Evolutionary conservation across 345 rosid species (phyloP).

Genomic region (Crucihimalaya himalaica): DNA sequence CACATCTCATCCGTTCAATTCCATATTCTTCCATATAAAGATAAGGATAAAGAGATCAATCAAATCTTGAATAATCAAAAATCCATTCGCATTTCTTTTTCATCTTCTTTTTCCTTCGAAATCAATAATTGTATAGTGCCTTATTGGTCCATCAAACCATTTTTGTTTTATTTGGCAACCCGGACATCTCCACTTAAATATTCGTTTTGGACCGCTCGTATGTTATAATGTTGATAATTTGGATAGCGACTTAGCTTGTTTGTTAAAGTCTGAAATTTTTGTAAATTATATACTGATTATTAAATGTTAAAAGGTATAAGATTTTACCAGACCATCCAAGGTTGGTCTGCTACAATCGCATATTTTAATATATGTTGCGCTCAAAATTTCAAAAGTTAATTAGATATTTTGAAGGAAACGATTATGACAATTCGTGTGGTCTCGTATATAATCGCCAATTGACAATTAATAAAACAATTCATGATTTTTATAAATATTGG

Average conservation of each 20-base stretch:
- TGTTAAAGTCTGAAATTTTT: neutral
- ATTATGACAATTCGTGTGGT: neutral
- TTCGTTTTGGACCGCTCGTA: slow-evolving; percentile 25
- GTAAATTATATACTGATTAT: neutral
- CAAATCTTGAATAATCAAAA: neutral
- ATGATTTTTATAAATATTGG: neutral
- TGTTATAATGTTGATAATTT: neutral
- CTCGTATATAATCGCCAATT: neutral
- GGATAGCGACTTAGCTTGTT: neutral
- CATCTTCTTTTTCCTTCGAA: neutral
- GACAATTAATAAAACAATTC: neutral
- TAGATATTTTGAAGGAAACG: neutral
- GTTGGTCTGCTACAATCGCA: neutral
- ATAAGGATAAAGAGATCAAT: slow-evolving; percentile 1
- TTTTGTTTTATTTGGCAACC: slow-evolving; percentile 25
- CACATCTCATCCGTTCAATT: slow-evolving; percentile 26
- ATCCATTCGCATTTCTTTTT: slow-evolving; percentile 19
- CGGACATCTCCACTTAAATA: slow-evolving; percentile 27
- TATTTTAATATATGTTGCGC: neutral
- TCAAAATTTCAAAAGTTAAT: neutral
- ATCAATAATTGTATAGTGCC: slow-evolving; percentile 23
- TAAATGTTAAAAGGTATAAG: neutral
- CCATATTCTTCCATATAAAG: slow-evolving; percentile 31
- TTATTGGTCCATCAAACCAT: slow-evolving; percentile 25
- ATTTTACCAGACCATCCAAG: neutral